A percentile compares a stretch with the other conserved stretches of the same genome.
These are phyloP conservation scores for Tympanopsis confertula DNA, from an alignment of 2,329 filamentous ascomycete genomes.

Conservation along the genomic window DNA sequence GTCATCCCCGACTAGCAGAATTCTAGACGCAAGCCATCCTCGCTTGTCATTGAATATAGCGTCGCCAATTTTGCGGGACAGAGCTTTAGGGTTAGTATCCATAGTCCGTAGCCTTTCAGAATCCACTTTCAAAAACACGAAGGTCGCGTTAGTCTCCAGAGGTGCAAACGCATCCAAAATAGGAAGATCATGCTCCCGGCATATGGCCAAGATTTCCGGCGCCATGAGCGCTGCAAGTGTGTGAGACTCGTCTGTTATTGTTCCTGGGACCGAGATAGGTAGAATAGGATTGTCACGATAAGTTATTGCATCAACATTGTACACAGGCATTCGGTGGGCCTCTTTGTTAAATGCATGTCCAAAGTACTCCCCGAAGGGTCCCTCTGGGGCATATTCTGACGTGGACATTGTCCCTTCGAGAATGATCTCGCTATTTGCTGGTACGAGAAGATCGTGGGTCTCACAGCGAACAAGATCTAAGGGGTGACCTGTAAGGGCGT, in stretches of 20 bases:
- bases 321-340: slow-evolving; percentile 22
- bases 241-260: slow-evolving; percentile 29
- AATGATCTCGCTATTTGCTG: slow-evolving; percentile 36
- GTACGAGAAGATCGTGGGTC: slow-evolving; percentile 33
- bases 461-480: slow-evolving; percentile 38
- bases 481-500: slow-evolving; percentile 28
- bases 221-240: slow-evolving; percentile 27
- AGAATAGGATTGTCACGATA: slow-evolving; percentile 33
- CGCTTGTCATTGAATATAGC: slow-evolving; percentile 28
- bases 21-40: slow-evolving; percentile 26
- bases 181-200: slow-evolving; percentile 23
- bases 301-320: slow-evolving; percentile 32
- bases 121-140: slow-evolving; percentile 42
- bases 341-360: slow-evolving; percentile 31
- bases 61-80: slow-evolving; percentile 27
- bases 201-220: slow-evolving; percentile 26
- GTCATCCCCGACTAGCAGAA: slow-evolving; percentile 34
- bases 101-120: slow-evolving; percentile 40
- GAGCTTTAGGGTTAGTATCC: slow-evolving; percentile 29
- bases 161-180: slow-evolving; percentile 29
- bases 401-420: slow-evolving; percentile 34
- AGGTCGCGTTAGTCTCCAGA: slow-evolving; percentile 33
- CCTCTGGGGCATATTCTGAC: slow-evolving; percentile 27
- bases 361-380: slow-evolving; percentile 35
- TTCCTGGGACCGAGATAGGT: slow-evolving; percentile 28